Percentiles rank a stretch among this genome's conserved stretches.
Conservation (phyloP, 2,329 filamentous ascomycete genomes). For the Fusarium sororula region DNA sequence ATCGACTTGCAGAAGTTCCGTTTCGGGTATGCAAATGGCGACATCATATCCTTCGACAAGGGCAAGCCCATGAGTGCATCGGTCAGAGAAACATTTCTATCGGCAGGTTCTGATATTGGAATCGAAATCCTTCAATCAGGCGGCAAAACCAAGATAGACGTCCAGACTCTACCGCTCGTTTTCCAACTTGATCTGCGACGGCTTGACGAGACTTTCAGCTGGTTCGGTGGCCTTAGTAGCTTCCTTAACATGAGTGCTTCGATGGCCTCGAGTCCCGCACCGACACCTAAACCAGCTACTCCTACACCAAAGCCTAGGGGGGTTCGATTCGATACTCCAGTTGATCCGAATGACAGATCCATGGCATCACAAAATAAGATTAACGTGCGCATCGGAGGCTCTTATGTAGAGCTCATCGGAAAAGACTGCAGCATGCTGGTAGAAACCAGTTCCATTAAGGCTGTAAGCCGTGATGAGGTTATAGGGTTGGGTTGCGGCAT, state of each 20-base stretch:
- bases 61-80: slow-evolving; percentile 67
- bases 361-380: slow-evolving; percentile 69
- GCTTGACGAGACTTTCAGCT: slow-evolving; percentile 85
- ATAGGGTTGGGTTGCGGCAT: slow-evolving; percentile 79
- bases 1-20: slow-evolving; percentile 65
- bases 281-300: slow-evolving; percentile 49
- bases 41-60: slow-evolving; percentile 71
- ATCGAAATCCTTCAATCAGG: slow-evolving; percentile 59
- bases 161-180: slow-evolving; percentile 80
- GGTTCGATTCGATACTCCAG: slow-evolving; percentile 66
- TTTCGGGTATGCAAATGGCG: slow-evolving; percentile 69
- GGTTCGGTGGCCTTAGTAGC: slow-evolving; percentile 91
- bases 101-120: slow-evolving; percentile 66
- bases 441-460: slow-evolving; percentile 82
- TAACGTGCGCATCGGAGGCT: slow-evolving; percentile 79
- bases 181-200: slow-evolving; percentile 80
- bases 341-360: slow-evolving; percentile 58
- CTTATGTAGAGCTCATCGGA: slow-evolving; percentile 79
- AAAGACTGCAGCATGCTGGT: slow-evolving; percentile 78
- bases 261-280: slow-evolving; percentile 76
- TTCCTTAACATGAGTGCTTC: slow-evolving; percentile 89
- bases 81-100: slow-evolving; percentile 65
- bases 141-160: slow-evolving; percentile 62
- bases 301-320: slow-evolving; percentile 60
- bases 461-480: slow-evolving; percentile 77